These are phyloP conservation scores for Microthlaspi erraticum DNA, from an alignment of 345 rosid genomes.

Conservation along the genomic window DNA sequence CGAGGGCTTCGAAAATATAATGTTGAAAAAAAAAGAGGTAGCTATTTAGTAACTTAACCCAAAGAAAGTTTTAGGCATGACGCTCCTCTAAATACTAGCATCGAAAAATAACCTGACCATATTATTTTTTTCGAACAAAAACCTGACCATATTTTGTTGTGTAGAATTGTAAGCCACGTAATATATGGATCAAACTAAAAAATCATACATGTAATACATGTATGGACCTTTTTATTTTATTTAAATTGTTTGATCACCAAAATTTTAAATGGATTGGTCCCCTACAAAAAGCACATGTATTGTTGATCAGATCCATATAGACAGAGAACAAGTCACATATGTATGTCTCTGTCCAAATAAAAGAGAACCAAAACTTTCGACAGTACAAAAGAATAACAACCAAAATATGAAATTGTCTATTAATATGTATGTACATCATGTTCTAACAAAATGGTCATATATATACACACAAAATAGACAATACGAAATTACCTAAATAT, in stretches of 20 bases:
- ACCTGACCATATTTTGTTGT: too few species aligned
- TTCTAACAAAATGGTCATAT: conserved; percentile 14
- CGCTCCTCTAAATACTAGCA: too few species aligned
- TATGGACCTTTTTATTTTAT: background rate
- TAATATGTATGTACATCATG: conserved; percentile 14
- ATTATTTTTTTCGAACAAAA: too few species aligned
- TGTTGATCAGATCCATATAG: conserved; percentile 15
- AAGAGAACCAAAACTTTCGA: conserved; percentile 32
- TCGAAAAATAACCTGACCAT: too few species aligned
- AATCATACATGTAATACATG: background rate
- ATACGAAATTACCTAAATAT: conserved; percentile 14
- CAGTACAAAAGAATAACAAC: conserved; percentile 20
- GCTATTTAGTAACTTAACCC: too few species aligned
- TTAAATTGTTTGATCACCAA: background rate
- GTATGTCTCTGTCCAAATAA: conserved; percentile 35
- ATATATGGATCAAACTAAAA: background rate
- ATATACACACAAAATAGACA: background rate
- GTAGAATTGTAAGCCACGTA: background rate
- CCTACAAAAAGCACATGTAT: conserved; percentile 28
- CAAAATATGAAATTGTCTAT: background rate
- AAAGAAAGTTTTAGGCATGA: too few species aligned
- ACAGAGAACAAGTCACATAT: conserved; percentile 20
- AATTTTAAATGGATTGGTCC: conserved; percentile 8
- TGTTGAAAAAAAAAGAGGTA: too few species aligned
- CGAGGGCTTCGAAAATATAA: too few species aligned